A percentile compares a stretch with the other conserved stretches of the same genome.
phyloP scores from a whole-genome alignment of 495 filamentous ascomycete genomes.

The Annulohypoxylon moriforme region DNA sequence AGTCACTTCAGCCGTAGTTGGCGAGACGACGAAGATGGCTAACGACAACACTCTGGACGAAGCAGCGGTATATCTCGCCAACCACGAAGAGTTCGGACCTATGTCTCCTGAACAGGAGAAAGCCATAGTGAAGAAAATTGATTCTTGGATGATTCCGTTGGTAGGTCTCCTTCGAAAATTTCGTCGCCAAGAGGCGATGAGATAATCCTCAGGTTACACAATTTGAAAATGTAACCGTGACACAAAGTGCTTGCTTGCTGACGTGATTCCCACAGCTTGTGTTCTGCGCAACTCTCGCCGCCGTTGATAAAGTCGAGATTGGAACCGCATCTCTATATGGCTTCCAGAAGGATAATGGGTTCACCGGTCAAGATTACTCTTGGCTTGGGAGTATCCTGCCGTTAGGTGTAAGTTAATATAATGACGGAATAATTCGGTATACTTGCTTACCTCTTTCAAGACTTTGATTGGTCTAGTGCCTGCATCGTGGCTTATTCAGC shows the following conservation, averaged over 20 bases:
- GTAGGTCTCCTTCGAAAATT: conserved; percentile 46
- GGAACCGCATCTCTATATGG: conserved; percentile 63
- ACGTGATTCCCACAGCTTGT: conserved; percentile 25
- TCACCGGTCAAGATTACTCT: conserved; percentile 65
- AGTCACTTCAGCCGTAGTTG: conserved; percentile 18
- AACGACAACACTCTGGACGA: conserved; percentile 34
- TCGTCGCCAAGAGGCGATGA: neutral
- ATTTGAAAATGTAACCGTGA: neutral
- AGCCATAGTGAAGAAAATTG: conserved; percentile 55
- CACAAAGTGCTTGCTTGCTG: neutral
- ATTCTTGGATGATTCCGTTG: conserved; percentile 59
- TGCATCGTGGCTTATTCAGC: conserved; percentile 55
- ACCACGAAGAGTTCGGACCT: conserved; percentile 33
- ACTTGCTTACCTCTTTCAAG: conserved; percentile 4
- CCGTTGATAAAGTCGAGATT: conserved; percentile 51
- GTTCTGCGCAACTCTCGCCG: conserved; percentile 44
- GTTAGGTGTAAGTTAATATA: conserved; percentile 38
- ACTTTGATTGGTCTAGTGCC: conserved; percentile 47
- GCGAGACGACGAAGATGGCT: conserved; percentile 23
- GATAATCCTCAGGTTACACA: neutral
- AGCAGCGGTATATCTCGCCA: conserved; percentile 38
- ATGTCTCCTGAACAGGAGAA: conserved; percentile 53
- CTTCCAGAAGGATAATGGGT: conserved; percentile 60
- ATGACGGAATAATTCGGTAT: neutral
- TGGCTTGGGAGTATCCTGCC: conserved; percentile 60